Conservation (phyloP, 2,329 filamentous ascomycete genomes). For the Aspergillus sp. region DNA sequence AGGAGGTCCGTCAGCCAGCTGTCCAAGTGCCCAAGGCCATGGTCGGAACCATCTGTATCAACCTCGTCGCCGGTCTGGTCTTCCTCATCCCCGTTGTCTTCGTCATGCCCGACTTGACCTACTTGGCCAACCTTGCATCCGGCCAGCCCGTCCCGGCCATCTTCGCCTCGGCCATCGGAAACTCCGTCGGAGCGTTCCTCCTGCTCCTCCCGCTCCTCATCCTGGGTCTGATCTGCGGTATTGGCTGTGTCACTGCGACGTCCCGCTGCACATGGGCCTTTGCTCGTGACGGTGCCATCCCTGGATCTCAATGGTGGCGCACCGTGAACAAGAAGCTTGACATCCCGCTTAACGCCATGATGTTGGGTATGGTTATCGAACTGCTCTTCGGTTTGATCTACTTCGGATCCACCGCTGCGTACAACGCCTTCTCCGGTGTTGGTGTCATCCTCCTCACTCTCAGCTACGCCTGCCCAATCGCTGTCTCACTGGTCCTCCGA, state of each 20-base stretch:
- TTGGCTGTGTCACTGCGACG: constrained; percentile 72
- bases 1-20: constrained; percentile 69
- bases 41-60: constrained; percentile 66
- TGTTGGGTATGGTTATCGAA: constrained; percentile 67
- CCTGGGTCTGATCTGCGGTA: constrained; percentile 73
- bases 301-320: constrained; percentile 66
- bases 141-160: constrained; percentile 74
- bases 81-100: constrained; percentile 76
- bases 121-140: constrained; percentile 65
- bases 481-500: constrained; percentile 64
- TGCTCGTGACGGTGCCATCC: constrained; percentile 73
- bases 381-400: constrained; percentile 75
- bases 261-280: constrained; percentile 75
- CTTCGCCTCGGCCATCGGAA: constrained; percentile 74
- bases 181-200: constrained; percentile 70
- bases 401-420: constrained; percentile 74
- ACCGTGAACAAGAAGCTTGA: constrained; percentile 65
- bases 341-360: constrained; percentile 68
- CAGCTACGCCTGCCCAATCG: constrained; percentile 73
- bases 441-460: constrained; percentile 76
- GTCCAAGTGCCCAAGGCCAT: constrained; percentile 71
- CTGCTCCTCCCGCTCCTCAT: constrained; percentile 65
- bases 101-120: constrained; percentile 66
- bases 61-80: constrained; percentile 63
- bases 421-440: constrained; percentile 77